These are phyloP conservation scores for Phytophthora litchii DNA, from an alignment of 352 stramenopile genomes.

Conservation along the genomic window DNA sequence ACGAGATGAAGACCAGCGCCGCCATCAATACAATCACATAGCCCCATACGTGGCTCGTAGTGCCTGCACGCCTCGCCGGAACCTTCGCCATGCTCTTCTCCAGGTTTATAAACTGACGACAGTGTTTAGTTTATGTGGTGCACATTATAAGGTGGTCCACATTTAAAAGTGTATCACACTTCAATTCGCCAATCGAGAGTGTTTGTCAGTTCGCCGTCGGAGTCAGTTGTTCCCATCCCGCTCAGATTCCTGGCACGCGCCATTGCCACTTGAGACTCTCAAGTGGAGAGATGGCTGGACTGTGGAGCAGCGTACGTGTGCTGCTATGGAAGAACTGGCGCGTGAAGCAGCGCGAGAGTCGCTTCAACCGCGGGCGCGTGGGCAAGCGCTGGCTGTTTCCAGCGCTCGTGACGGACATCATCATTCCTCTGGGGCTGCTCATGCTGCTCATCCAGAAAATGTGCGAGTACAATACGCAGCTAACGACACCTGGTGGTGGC, in stretches of 20 bases:
- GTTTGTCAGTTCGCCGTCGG: conserved; percentile 6
- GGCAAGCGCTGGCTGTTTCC: conserved; percentile 64
- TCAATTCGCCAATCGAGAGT: not conserved
- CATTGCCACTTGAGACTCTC: not conserved
- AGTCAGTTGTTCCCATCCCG: conserved; percentile 17
- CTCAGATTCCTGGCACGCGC: conserved; percentile 15
- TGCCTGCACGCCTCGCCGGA: conserved; percentile 53
- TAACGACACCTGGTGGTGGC: conserved; percentile 21
- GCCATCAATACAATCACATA: conserved; percentile 73
- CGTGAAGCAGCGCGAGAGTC: conserved; percentile 79
- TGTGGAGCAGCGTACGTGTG: conserved; percentile 52
- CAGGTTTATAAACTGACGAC: too few relatives aligned
- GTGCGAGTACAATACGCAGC: conserved; percentile 59
- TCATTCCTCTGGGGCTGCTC: conserved; percentile 63
- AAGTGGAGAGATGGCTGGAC: conserved; percentile 14
- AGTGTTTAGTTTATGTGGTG: not conserved
- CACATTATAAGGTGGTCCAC: too few relatives aligned
- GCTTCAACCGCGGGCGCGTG: conserved; percentile 54
- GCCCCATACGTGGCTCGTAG: conserved; percentile 79
- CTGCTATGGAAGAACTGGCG: conserved; percentile 88
- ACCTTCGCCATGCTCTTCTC: conserved; percentile 29
- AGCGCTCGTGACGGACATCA: conserved; percentile 69
- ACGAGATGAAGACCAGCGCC: conserved; percentile 55
- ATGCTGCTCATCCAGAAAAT: conserved; percentile 63
- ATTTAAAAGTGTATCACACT: too few relatives aligned